phyloP scores from a whole-genome alignment of 2,329 filamentous ascomycete genomes.

The Ophiostoma himal-ulmi region DNA sequence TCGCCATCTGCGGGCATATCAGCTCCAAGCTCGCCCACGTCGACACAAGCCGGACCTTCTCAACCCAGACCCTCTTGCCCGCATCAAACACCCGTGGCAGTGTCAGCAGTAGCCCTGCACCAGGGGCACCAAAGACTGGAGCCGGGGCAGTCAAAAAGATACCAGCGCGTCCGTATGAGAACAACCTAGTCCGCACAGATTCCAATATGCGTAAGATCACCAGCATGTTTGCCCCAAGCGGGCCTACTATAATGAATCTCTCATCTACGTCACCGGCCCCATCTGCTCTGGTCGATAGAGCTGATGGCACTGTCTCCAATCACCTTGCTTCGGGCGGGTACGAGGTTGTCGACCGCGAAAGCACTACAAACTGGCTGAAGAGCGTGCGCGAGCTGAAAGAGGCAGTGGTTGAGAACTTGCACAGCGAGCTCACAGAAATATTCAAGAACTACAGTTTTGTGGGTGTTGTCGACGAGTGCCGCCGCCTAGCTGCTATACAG shows the following conservation, averaged over 20 bases:
- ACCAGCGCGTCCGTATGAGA: slow-evolving; percentile 63
- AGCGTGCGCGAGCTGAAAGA: slow-evolving; percentile 81
- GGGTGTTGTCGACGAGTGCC: slow-evolving; percentile 79
- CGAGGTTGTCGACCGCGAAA: slow-evolving; percentile 62
- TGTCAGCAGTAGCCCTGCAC: slow-evolving; percentile 31
- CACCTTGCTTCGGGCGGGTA: slow-evolving; percentile 51
- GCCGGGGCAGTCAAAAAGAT: slow-evolving; percentile 33
- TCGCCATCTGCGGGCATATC: slow-evolving; percentile 75
- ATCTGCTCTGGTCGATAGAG: background rate
- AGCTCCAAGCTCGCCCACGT: slow-evolving; percentile 73
- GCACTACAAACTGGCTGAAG: slow-evolving; percentile 65
- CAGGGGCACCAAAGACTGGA: slow-evolving; percentile 25
- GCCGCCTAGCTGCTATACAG: slow-evolving; percentile 87
- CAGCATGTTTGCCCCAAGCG: slow-evolving; percentile 72
- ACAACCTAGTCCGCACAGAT: slow-evolving; percentile 87
- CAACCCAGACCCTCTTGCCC: slow-evolving; percentile 78
- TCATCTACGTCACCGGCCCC: slow-evolving; percentile 11
- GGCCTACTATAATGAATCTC: slow-evolving; percentile 27
- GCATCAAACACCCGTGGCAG: background rate
- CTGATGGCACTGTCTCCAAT: background rate
- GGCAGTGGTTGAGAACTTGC: slow-evolving; percentile 72
- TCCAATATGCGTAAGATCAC: slow-evolving; percentile 89
- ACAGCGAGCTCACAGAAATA: slow-evolving; percentile 79
- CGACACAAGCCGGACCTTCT: slow-evolving; percentile 88
- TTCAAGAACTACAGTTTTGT: slow-evolving; percentile 89